Evolutionary conservation across 345 rosid genomes (phyloP).

Genomic region (Eucalyptus leucophloia): DNA sequence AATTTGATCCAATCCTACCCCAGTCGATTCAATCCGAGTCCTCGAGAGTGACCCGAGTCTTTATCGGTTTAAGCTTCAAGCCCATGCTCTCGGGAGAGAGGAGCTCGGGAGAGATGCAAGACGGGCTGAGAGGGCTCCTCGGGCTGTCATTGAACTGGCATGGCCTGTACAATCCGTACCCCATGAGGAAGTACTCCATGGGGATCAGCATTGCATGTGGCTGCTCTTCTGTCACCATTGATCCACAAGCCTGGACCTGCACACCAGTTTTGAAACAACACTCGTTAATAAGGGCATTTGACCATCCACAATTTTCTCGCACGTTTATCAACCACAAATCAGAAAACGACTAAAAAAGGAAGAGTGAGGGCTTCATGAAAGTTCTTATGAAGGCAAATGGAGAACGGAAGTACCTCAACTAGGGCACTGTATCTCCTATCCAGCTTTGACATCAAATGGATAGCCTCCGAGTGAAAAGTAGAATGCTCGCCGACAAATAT

Average conservation of each 20-base stretch:
- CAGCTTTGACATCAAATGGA: slow-evolving; percentile 68
- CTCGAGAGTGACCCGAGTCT: slow-evolving; percentile 40
- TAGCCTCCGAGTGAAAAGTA: slow-evolving; percentile 83
- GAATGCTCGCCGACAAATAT: slow-evolving; percentile 86
- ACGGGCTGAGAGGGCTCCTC: slow-evolving; percentile 79
- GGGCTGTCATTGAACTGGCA: slow-evolving; percentile 62
- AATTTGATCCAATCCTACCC: background rate
- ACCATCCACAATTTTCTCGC: background rate
- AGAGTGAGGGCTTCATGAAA: background rate
- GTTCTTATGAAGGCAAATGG: background rate
- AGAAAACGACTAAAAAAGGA: background rate
- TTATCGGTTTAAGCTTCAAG: slow-evolving; percentile 93
- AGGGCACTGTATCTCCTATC: slow-evolving; percentile 85
- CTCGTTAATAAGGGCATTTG: background rate
- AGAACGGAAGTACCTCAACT: slow-evolving; percentile 53
- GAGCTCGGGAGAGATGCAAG: slow-evolving; percentile 90
- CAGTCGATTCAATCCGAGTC: background rate
- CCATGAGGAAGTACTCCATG: slow-evolving; percentile 90
- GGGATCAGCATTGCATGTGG: slow-evolving; percentile 97
- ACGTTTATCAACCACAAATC: background rate
- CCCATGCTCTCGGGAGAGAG: slow-evolving; percentile 99
- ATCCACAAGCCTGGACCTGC: slow-evolving; percentile 98
- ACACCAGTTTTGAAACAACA: background rate
- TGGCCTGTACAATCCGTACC: slow-evolving; percentile 78
- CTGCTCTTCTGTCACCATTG: slow-evolving; percentile 98